These are phyloP conservation scores for Hebeloma cylindrosporum DNA, from an alignment of 768 basidiomycete genomes.

Conservation along the genomic window DNA sequence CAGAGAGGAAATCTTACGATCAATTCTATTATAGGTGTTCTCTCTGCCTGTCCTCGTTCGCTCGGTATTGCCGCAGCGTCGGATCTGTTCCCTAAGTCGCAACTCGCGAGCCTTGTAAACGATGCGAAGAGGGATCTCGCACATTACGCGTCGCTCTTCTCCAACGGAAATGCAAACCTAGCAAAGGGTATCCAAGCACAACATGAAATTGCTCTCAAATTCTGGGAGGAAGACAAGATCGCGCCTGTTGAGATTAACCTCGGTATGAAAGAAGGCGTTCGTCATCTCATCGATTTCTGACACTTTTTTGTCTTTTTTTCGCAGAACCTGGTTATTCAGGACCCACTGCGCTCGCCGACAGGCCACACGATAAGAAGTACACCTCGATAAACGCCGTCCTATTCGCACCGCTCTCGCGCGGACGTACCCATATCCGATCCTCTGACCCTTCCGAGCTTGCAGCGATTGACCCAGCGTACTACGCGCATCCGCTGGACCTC, in stretches of 20 bases:
- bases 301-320: background rate
- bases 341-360: slow-evolving; percentile 19
- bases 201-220: slow-evolving; percentile 22
- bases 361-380: slow-evolving; percentile 27
- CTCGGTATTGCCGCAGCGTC: slow-evolving; percentile 29
- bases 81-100: slow-evolving; percentile 22
- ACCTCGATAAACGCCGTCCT: slow-evolving; percentile 34
- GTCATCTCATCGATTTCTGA: background rate
- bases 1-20: too few relatives aligned
- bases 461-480: slow-evolving; percentile 50
- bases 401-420: slow-evolving; percentile 42
- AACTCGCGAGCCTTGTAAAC: slow-evolving; percentile 18
- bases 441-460: slow-evolving; percentile 41
- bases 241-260: slow-evolving; percentile 31
- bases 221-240: slow-evolving; percentile 25
- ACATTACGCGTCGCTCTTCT: slow-evolving; percentile 26
- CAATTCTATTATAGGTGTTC: slow-evolving; percentile 19
- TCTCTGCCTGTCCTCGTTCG: slow-evolving; percentile 31
- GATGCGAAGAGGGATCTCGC: slow-evolving; percentile 22
- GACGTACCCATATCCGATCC: slow-evolving; percentile 46
- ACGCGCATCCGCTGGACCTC: slow-evolving; percentile 32
- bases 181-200: slow-evolving; percentile 31
- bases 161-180: slow-evolving; percentile 32
- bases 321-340: slow-evolving; percentile 36
- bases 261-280: slow-evolving; percentile 22